Conservation (phyloP, 164 flowering plant species). For the Annona cherimola region DNA sequence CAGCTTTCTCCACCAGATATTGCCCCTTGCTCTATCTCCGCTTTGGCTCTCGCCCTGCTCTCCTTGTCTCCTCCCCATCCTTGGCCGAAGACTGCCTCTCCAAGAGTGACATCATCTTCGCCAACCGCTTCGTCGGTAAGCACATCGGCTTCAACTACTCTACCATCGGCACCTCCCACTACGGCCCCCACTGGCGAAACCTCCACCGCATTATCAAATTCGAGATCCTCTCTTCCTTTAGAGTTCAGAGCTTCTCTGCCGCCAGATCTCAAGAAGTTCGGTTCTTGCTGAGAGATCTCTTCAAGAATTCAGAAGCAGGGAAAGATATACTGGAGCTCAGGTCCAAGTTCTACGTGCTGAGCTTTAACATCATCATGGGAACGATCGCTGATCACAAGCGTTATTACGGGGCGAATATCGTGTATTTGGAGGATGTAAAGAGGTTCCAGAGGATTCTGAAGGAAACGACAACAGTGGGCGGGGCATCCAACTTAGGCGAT, state of each 20-base stretch:
- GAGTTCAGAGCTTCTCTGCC: constrained; percentile 11
- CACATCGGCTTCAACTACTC: constrained; percentile 22
- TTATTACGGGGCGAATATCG: constrained; percentile 14
- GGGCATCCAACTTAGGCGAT: constrained; percentile 15
- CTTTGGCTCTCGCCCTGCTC: constrained; percentile 24
- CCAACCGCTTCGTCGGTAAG: constrained; percentile 30
- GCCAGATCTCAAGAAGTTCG: constrained; percentile 22
- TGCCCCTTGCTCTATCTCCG: constrained; percentile 23
- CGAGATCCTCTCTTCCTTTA: constrained; percentile 21
- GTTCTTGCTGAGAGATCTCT: constrained; percentile 5
- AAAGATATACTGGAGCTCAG: constrained; percentile 2
- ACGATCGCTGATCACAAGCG: constrained; percentile 18
- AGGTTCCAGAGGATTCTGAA: constrained; percentile 7
- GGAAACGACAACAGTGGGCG: constrained; percentile 2
- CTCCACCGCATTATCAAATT: constrained; percentile 24
- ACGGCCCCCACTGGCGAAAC: constrained; percentile 38
- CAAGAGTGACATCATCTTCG: constrained; percentile 29
- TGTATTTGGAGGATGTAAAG: constrained; percentile 18
- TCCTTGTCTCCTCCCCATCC: constrained; percentile 31
- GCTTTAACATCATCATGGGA: constrained; percentile 18
- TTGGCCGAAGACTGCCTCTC: constrained; percentile 31
- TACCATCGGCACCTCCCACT: constrained; percentile 18
- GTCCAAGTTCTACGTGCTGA: constrained; percentile 9
- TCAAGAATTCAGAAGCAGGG: not conserved
- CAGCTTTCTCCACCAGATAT: constrained; percentile 12